Evolutionary conservation across 345 rosid species (phyloP), one percentile per base, ranked within the genome.

Genomic region (Boechera stricta): DNA sequence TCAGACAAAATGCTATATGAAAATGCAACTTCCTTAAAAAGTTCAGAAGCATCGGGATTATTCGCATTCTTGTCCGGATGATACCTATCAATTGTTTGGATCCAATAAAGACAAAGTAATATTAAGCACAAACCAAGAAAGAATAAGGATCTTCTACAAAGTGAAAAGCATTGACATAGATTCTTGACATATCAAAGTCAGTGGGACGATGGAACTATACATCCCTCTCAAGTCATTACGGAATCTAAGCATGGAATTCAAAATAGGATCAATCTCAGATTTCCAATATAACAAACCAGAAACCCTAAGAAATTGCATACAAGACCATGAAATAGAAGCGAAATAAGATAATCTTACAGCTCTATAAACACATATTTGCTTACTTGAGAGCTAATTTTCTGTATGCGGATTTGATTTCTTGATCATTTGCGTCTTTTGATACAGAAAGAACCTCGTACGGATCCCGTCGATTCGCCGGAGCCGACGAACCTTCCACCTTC

Each of bases 1-100:
- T 92, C 98, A 74, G 99, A 90, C 80, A 96, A 87, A 77, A 96
- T 93, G 82, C 96, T 93, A 78, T 96, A 96, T 0, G 99, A 96
- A 86, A 86, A 96, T 42, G 99, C 98, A 81, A 91, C 99, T 84
- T 96, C 99, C 83, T 93, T 93, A 77, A 96, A 96, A 69, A 79
- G 89, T 32, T 96, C 99, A 10, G 98, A 87, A 56, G 99, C 99
- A 79, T 96, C 98, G 2, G 99, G 98, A 77, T 93, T 92, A 82
- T 80, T 87, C 21, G 84, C 94, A 82, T 96, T 96, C 86, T 96
- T 96, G 76, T 96, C 99, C 21, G 99, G 99, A 86, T 96, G 99
- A 80, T 93, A 96, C 85, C 99, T 96, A 76, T 52, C 57, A 18
- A 63, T 45, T 18, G 64, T 61, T 31, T 42, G 0, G 6, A 60